Base-by-base conservation (phyloP, 805 yeast genomes). In the Metschnikowia drakensbergensis region DNA sequence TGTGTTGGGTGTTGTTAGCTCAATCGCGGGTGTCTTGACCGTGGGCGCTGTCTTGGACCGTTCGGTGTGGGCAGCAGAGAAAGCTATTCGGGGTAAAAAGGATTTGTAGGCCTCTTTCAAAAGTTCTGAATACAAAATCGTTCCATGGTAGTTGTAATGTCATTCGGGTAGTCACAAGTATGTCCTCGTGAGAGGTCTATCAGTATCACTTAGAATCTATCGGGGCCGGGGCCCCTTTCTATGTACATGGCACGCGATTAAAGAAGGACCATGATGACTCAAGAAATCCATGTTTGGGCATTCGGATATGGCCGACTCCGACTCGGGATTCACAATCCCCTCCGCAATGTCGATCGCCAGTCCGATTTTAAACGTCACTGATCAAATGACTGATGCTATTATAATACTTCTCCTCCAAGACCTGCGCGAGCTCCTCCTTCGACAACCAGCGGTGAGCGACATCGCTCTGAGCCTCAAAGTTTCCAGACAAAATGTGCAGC, bases 21-120 rank as follows among this genome's bases (percentile, higher is more conserved):
- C 95, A 6, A 77, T 92, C 36, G 98, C 97, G 7, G 97, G 98
- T 42, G 90, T 94, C 8, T 73, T 94, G 50, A 91, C 97, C 27
- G 90, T 92, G 27, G 98, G 96, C 7, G 85, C 97, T 0, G 81
- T 91, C 33, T 66, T 91, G 41, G 99, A 94, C 65, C 80, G 89
- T 51, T 83, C 95, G 3, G 86, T 90, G 4, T 90, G 88, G 80
- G 92, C 88, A 9, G 96, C 96, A 1, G 91, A 90, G 62, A 81
- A 81, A 65, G 88, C 84, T 10, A 66, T 90, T 29, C 74, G 78
- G 59, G 80, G 82, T 22, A 85, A 87, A 66, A 86, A 86, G 70
- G 81, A 80, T 47, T 63, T 67, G 48, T 70, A 60, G 7, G 10
- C 23, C 9, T 9, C 35, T 6, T 6, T 9, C 30, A 28, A 28